Percentiles rank a stretch among this genome's conserved stretches.
Evolutionary conservation across 768 basidiomycete genomes (phyloP).

Genomic region (Hericium alpestre): DNA sequence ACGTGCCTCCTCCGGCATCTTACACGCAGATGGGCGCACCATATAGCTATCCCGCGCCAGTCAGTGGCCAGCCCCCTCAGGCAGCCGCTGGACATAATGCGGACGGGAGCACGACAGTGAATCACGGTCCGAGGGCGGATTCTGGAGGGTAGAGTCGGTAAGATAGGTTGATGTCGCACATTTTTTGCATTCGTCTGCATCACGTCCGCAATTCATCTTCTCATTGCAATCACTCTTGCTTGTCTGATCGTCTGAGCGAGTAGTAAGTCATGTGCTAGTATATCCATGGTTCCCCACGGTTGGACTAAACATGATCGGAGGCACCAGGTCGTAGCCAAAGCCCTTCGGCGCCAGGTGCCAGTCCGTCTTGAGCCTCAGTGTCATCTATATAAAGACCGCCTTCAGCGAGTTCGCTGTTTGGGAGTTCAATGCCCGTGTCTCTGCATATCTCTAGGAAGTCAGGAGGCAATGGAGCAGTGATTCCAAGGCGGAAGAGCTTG

Average conservation of each 20-base stretch:
- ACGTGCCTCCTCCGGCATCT: constrained; percentile 6
- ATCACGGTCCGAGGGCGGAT: no score
- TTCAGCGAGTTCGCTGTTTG: constrained; percentile 1
- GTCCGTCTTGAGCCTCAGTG: background rate
- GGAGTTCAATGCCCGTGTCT: background rate
- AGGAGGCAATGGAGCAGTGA: constrained; percentile 9
- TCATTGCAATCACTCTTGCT: no score
- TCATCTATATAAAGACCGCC: constrained; percentile 10
- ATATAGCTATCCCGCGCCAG: constrained; percentile 9
- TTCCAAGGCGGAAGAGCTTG: constrained; percentile 11
- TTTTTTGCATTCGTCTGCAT: no score
- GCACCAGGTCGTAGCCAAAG: background rate
- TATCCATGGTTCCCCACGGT: no score
- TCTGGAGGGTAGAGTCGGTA: no score
- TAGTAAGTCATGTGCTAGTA: no score
- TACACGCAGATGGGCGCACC: constrained; percentile 13
- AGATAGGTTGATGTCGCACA: no score
- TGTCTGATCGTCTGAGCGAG: no score
- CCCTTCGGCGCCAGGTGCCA: constrained; percentile 4
- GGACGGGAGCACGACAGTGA: no score
- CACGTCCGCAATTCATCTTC: no score
- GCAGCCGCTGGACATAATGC: background rate
- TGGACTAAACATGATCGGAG: no score
- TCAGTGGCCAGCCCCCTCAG: background rate
- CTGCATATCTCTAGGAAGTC: constrained; percentile 9